phyloP scores from a whole-genome alignment of 805 yeast species.

The Lipomyces sp. region DNA sequence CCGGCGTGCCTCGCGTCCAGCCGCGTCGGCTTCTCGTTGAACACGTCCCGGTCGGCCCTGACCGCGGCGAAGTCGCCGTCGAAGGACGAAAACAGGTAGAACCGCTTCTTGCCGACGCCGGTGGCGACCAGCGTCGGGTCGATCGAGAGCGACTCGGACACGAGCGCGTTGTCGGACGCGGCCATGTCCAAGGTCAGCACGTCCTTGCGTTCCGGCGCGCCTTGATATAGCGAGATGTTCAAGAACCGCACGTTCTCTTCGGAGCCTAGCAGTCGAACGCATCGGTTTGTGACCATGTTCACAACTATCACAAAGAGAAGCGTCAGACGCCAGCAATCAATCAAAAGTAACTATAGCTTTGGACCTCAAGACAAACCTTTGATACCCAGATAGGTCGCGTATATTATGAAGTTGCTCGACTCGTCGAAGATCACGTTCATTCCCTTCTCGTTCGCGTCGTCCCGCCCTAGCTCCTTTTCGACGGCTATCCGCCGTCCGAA shows the following conservation, averaged over 20 bases:
- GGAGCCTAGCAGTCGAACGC: conserved; percentile 34
- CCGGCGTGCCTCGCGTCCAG: conserved; percentile 2
- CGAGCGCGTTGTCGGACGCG: conserved; percentile 36
- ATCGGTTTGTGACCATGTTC: conserved; percentile 33
- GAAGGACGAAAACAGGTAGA: conserved; percentile 35
- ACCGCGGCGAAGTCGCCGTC: conserved; percentile 23
- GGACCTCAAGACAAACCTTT: conserved; percentile 23
- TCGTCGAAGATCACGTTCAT: conserved; percentile 36
- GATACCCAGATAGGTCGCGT: conserved; percentile 36
- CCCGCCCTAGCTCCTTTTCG: conserved; percentile 32
- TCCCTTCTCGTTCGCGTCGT: not conserved
- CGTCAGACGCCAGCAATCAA: not conserved
- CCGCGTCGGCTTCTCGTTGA: conserved; percentile 31
- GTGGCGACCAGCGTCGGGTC: conserved; percentile 38
- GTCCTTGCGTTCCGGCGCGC: conserved; percentile 31
- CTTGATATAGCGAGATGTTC: conserved; percentile 36
- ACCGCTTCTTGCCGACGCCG: conserved; percentile 30
- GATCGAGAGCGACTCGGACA: conserved; percentile 30
- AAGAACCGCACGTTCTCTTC: conserved; percentile 36
- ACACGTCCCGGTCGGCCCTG: conserved; percentile 33
- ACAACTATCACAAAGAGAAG: conserved; percentile 28
- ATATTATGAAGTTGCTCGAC: conserved; percentile 35
- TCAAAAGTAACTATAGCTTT: not conserved
- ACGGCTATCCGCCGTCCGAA: conserved; percentile 33
- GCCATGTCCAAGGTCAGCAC: conserved; percentile 37